A percentile compares a stretch with the other conserved stretches of the same genome.
These are phyloP conservation scores for Schoenoplectus tabernaemontani DNA, from an alignment of 202 grass and related monocot genomes.

Conservation along the genomic window DNA sequence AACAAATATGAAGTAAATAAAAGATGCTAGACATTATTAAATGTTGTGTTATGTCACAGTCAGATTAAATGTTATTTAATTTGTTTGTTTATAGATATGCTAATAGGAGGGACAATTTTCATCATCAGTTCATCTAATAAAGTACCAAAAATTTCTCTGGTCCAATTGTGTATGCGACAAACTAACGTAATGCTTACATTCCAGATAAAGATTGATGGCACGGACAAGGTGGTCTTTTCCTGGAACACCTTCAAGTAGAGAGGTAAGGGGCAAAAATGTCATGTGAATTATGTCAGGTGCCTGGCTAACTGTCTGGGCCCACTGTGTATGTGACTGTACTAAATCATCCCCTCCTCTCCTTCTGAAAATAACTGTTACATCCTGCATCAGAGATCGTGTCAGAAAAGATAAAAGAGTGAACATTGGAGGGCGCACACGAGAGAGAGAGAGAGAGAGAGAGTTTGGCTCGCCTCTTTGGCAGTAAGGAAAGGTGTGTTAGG, in stretches of 20 bases:
- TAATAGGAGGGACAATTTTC: neutral
- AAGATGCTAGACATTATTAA: neutral
- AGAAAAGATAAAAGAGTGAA: conserved; percentile 1
- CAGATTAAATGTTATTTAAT: neutral
- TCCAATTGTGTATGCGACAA: neutral
- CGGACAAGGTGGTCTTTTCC: conserved; percentile 48
- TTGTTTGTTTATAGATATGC: neutral
- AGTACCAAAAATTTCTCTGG: neutral
- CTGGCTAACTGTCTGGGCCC: conserved; percentile 39
- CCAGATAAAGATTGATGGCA: conserved; percentile 64
- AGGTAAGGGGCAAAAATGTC: conserved; percentile 46
- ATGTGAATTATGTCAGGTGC: conserved; percentile 61
- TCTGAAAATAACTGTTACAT: conserved; percentile 59
- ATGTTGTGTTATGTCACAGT: neutral
- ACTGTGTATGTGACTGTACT: conserved; percentile 43
- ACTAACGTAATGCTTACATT: conserved; percentile 33
- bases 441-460: conserved; percentile 8
- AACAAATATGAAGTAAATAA: conserved; percentile 5
- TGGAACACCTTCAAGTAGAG: conserved; percentile 36
- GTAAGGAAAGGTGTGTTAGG: conserved; percentile 40
- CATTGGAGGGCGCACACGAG: neutral
- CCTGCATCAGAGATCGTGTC: conserved; percentile 37
- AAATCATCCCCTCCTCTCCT: conserved; percentile 61
- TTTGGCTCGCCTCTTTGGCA: conserved; percentile 49
- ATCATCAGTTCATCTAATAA: neutral